These are phyloP conservation scores for Phytophthora sansomeana DNA, from an alignment of 352 stramenopile species.

Conservation along the genomic window DNA sequence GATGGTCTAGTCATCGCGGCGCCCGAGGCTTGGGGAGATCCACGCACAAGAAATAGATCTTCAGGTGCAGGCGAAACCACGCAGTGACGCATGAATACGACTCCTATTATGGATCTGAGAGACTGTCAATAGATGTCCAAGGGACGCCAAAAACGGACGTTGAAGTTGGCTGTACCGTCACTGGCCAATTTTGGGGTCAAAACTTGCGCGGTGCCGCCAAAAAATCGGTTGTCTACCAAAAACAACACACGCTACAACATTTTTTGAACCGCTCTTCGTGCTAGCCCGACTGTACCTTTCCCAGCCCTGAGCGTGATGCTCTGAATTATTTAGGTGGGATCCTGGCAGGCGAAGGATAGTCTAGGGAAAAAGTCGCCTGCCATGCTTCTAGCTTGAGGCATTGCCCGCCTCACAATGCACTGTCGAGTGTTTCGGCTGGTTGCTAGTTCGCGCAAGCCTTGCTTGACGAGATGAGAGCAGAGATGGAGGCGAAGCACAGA, in stretches of 20 bases:
- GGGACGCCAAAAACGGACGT: conserved; percentile 30
- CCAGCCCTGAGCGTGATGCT: neutral
- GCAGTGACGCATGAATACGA: conserved; percentile 2
- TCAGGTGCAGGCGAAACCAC: conserved; percentile 17
- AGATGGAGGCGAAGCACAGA: conserved; percentile 10
- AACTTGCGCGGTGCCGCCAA: neutral
- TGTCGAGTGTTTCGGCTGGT: neutral
- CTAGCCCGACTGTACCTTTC: neutral
- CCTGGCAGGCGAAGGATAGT: conserved; percentile 2
- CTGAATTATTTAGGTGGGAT: neutral
- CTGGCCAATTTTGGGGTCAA: conserved; percentile 1
- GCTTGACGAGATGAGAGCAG: conserved; percentile 8
- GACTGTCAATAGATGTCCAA: conserved; percentile 9
- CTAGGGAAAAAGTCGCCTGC: conserved; percentile 11
- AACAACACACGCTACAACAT: no score
- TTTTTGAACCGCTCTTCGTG: neutral
- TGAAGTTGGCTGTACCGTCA: conserved; percentile 22
- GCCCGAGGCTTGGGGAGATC: neutral
- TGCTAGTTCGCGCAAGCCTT: conserved; percentile 6
- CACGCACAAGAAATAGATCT: conserved; percentile 12
- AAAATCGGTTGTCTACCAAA: no score
- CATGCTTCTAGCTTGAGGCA: neutral
- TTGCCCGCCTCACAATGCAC: conserved; percentile 1
- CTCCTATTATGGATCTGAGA: conserved; percentile 1
- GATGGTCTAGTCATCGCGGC: conserved; percentile 13